Base-by-base conservation (phyloP, 345 rosid species). In the Populus nigra region DNA sequence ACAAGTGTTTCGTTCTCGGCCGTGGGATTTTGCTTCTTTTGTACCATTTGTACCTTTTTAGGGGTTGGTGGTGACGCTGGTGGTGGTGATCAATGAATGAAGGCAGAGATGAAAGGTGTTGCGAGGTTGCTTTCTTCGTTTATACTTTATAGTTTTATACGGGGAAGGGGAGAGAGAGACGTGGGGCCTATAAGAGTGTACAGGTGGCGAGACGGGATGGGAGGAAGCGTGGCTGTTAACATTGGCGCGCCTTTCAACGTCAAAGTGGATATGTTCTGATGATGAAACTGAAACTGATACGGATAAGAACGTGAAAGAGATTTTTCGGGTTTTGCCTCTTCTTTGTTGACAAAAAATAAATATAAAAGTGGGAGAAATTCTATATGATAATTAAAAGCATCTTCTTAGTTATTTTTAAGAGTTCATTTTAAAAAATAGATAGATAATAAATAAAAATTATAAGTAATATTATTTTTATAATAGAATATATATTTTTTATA, bases 201-300 rank as follows among this genome's bases (percentile, higher is more conserved):
- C n/a, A 83, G 89, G 90, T 90, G 91, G 74, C 47, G 27, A 1
- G 0, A 0, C 0, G 3, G 12, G 8, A 89, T 83, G 88, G 90
- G 92, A 31, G 11, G 13, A 3, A 5, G 3, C 25, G 38, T 73
- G 85, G 82, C 85, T 25, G 69, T 77, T 76, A 74, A 72, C 33
- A 5, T 0, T 79, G 89, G 89, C 86, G 88, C 89, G 74, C 88
- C n/a, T 84, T 72, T 72, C 89, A 68, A 88, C 47, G 86, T 69
- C 38, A 27, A 2, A 18, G 22, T 73, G 23, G 41, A 39, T n/a
- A 11, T 12, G 49, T 45, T 45, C 49, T 1, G 49, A 10, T 2
- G 43, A 39, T 39, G 43, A 39, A 39, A 39, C 11, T 39, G 43
- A 39, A 39, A 39, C 11, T 39, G 43, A 9, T 8, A 7, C 1